These are phyloP conservation scores for Quercus engelmannii DNA, from an alignment of 306 rosid genomes.

Conservation along the genomic window DNA sequence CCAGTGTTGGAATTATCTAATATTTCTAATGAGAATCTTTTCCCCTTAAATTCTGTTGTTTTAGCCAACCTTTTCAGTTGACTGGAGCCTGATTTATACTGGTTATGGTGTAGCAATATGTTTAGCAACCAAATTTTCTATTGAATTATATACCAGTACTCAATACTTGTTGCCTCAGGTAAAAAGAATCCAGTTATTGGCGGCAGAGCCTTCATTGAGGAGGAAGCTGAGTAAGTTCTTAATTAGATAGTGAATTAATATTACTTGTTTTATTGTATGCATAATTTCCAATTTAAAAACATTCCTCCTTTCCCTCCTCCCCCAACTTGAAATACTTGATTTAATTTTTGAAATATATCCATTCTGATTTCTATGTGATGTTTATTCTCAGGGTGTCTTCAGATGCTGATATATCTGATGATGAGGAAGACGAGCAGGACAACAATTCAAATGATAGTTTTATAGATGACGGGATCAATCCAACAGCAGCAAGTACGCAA, in stretches of 20 bases:
- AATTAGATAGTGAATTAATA: background rate
- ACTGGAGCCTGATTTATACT: background rate
- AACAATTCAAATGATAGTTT: constrained; percentile 65
- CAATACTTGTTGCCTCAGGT: constrained; percentile 46
- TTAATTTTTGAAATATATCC: constrained; percentile 10
- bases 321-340: background rate
- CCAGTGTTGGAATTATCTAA: background rate
- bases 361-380: constrained; percentile 27
- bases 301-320: background rate
- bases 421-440: constrained; percentile 63
- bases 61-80: background rate
- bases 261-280: background rate
- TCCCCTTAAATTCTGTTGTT: background rate
- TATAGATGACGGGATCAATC: constrained; percentile 81
- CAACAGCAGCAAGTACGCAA: constrained; percentile 48
- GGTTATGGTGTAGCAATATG: constrained; percentile 1
- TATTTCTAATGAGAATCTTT: background rate
- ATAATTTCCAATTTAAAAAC: background rate
- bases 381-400: constrained; percentile 56
- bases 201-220: constrained; percentile 69
- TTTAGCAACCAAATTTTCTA: constrained; percentile 2
- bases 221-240: constrained; percentile 91
- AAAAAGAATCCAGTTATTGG: constrained; percentile 37
- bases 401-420: constrained; percentile 58
- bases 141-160: constrained; percentile 5